Base-by-base conservation (phyloP, 306 rosid species). In the Ormosia emarginata region DNA sequence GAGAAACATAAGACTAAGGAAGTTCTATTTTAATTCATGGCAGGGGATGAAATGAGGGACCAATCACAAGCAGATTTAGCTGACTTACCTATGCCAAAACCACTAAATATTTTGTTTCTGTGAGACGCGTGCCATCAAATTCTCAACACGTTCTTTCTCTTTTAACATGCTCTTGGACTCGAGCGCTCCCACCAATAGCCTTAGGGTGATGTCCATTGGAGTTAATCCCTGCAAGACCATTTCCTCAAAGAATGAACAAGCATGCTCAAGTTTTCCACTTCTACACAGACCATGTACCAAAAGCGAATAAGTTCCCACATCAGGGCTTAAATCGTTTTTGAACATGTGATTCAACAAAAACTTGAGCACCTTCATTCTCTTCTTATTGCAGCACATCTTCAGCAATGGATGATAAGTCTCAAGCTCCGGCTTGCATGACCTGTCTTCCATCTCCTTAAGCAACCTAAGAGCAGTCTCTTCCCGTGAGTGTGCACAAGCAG, bases 381-480 rank as follows among this genome's bases (percentile, higher is more conserved):
- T 95, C 92, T 88, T 92, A 47, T 66, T 89, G 85, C 94, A 87
- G 84, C 92, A 93, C 92, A 95, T 88, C 91, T 92, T 95, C 83
- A 95, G 69, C 85, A 95, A 86, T 0, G 96, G 94, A 75, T 88
- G 90, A 56, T 95, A 95, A 14, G 98, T 95, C 83, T 79, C 74
- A 6, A 89, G 49, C 3, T 84, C 82, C 0, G 94, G 97, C 83
- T 88, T 87, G 88, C 89, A 87, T 0, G 81, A 74, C 8, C 77
- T 77, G 30, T 93, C 96, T 84, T 84, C 98, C 97, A 95, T 93
- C 81, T 89, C 91, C 87, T 84, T 88, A 6, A 95, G 94, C 93
- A 92, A 80, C 80, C 87, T 87, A 47, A 95, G 92, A 40, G 99
- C 98, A 30, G 79, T 62, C 94, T 95, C 98, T 83, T 95, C 99